These are phyloP conservation scores for Citrullus mucosospermus DNA, from an alignment of 306 rosid genomes.

Conservation along the genomic window DNA sequence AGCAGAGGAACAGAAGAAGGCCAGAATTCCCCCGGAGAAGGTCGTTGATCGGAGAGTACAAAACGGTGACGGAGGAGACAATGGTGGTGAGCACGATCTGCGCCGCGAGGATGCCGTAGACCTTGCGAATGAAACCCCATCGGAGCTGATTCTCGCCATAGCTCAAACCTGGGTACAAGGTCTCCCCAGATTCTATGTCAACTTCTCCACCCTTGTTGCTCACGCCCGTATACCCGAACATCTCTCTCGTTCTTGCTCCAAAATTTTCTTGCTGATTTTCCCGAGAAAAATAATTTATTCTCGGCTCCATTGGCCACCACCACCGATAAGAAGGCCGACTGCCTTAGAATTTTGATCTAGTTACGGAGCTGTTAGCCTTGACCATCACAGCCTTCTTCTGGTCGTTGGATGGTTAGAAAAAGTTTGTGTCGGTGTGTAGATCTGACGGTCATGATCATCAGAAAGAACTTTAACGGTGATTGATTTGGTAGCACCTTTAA, in stretches of 20 bases:
- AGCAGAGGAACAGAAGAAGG: slow-evolving; percentile 57
- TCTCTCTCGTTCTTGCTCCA: slow-evolving; percentile 8
- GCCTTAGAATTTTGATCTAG: neutral
- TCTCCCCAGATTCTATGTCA: slow-evolving; percentile 85
- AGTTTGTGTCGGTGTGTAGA: neutral
- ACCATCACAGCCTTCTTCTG: neutral
- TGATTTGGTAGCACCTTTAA: neutral
- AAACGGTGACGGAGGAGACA: slow-evolving; percentile 63
- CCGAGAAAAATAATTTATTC: neutral
- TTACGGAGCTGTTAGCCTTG: neutral
- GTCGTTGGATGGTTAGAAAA: neutral
- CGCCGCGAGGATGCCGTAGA: slow-evolving; percentile 71
- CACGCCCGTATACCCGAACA: slow-evolving; percentile 37
- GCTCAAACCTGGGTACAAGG: slow-evolving; percentile 63
- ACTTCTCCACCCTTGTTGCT: slow-evolving; percentile 30
- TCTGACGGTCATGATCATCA: neutral
- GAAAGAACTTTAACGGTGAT: neutral
- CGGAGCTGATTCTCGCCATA: slow-evolving; percentile 83
- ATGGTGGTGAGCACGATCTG: slow-evolving; percentile 78
- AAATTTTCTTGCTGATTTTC: slow-evolving; percentile 2
- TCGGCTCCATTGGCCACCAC: neutral
- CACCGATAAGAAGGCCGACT: neutral
- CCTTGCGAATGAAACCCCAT: slow-evolving; percentile 95
- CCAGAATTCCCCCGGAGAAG: slow-evolving; percentile 65
- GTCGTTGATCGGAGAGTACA: slow-evolving; percentile 55